Evolutionary conservation across 495 filamentous ascomycete species (phyloP), one percentile per base, ranked within the genome.

Genomic region (Aspergillus indologenus): DNA sequence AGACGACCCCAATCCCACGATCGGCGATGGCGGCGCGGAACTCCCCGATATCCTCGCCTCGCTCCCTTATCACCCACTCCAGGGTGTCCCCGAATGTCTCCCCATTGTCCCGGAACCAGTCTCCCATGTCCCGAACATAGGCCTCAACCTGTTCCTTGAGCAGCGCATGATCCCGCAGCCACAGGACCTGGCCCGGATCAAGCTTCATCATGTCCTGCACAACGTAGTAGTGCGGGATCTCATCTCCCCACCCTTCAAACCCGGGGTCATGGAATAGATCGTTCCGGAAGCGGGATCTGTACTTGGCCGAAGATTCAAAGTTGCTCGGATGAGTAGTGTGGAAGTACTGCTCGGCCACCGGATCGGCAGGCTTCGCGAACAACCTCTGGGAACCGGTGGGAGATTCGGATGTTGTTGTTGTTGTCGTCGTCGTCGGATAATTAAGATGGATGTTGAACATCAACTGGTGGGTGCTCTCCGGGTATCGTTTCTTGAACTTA

Each of bases 201-300:
- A 87, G 73, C 68, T 87, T 86, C 68, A 86, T 72, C 84, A 87
- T 85, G 60, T 86, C 84, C 66, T 86, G 82, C 22, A 87, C 76
- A 19, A 86, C 74, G 58, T 86, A 86, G 66, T 86, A 86, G 54
- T 86, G 83, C 42, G 72, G 70, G 44, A 85, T 82, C 56, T 85
- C 83, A 60, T 86, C 83, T 26, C 84, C 84, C 84, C 84, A 87
- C 45, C 83, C 84, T 54, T 75, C 71, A 17, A 56, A 62, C 15
- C 71, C 72, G 2, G 69, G 71, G 29, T 73, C 73, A 50, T 78
- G 71, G 65, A 72, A 77, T 19, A 75, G 59, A 18, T 72, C 67
- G 54, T 65, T 72, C 17, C 71, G 71, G 48, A 72, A 71, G 19
- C 65, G 60, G 19, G 68, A 69, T 11, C 60, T 59, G 26, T 64